phyloP scores from a whole-genome alignment of 257 asterid genomes.

The Ilex aquifolium region DNA sequence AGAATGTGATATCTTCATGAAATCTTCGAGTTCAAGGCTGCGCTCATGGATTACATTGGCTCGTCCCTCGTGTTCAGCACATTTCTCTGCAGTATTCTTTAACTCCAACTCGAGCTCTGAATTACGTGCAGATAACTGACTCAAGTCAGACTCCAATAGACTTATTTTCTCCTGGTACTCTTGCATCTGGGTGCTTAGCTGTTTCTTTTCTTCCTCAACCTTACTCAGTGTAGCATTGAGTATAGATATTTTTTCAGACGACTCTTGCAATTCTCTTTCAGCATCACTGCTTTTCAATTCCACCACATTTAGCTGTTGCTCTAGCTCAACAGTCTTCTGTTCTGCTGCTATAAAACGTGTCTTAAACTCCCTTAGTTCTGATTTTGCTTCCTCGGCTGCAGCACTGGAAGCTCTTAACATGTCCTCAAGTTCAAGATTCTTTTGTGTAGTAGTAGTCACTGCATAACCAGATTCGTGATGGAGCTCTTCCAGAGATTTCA shows the following conservation, averaged over 20 bases:
- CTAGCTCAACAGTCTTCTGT: conserved; percentile 56
- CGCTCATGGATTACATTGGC: conserved; percentile 56
- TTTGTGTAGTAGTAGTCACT: conserved; percentile 38
- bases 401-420: conserved; percentile 32
- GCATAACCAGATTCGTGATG: conserved; percentile 60
- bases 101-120: conserved; percentile 70
- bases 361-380: conserved; percentile 45
- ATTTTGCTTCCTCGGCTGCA: conserved; percentile 55
- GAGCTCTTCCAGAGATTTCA: conserved; percentile 60
- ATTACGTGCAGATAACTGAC: conserved; percentile 33
- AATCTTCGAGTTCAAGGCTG: conserved; percentile 70
- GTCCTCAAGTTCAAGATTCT: conserved; percentile 59
- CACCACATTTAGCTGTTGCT: conserved; percentile 50
- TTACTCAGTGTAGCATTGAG: conserved; percentile 38
- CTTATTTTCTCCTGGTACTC: conserved; percentile 47
- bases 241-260: conserved; percentile 47
- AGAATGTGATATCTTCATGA: conserved; percentile 57
- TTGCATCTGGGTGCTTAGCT: conserved; percentile 38
- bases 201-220: conserved; percentile 52
- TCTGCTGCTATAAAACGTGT: conserved; percentile 55
- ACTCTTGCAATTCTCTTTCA: conserved; percentile 45
- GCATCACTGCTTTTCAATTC: conserved; percentile 54
- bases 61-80: conserved; percentile 63
- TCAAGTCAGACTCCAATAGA: conserved; percentile 47
- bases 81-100: conserved; percentile 40